Percentiles rank a stretch among this genome's conserved stretches.
Evolutionary conservation across 139 green algal genomes (phyloP).

Genomic region (Trebouxia sp.): DNA sequence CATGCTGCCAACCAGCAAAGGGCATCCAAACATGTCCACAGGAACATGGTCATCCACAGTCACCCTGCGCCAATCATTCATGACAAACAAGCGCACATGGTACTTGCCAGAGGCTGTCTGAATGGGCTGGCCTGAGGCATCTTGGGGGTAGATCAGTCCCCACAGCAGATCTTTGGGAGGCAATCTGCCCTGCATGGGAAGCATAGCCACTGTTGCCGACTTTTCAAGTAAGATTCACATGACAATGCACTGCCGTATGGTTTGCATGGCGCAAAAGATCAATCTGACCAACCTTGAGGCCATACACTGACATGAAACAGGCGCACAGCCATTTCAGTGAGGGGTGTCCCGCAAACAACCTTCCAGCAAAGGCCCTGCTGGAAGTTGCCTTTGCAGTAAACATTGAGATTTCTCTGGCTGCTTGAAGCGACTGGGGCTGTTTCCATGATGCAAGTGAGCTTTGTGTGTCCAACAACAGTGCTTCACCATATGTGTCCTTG

Average conservation of each 20-base stretch:
- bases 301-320: constrained; percentile 32
- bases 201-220: neutral
- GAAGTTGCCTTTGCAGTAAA: constrained; percentile 32
- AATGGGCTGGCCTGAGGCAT: constrained; percentile 54
- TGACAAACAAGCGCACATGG: constrained; percentile 64
- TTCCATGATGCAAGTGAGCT: neutral
- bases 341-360: constrained; percentile 33
- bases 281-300: neutral
- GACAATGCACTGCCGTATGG: neutral
- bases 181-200: constrained; percentile 39
- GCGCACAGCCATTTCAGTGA: constrained; percentile 30
- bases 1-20: constrained; percentile 60
- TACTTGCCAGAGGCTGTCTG: constrained; percentile 60
- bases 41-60: constrained; percentile 78
- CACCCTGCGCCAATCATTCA: constrained; percentile 74
- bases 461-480: neutral
- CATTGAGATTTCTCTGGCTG: neutral
- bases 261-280: neutral
- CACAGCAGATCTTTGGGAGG: constrained; percentile 60
- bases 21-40: constrained; percentile 73
- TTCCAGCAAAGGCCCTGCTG: constrained; percentile 31
- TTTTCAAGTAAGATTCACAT: neutral
- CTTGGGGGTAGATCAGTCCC: constrained; percentile 76
- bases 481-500: neutral
- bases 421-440: no score